These are phyloP conservation scores for Rhynchospora tenuis DNA, from an alignment of 176 grass and related monocot genomes.

Conservation along the genomic window DNA sequence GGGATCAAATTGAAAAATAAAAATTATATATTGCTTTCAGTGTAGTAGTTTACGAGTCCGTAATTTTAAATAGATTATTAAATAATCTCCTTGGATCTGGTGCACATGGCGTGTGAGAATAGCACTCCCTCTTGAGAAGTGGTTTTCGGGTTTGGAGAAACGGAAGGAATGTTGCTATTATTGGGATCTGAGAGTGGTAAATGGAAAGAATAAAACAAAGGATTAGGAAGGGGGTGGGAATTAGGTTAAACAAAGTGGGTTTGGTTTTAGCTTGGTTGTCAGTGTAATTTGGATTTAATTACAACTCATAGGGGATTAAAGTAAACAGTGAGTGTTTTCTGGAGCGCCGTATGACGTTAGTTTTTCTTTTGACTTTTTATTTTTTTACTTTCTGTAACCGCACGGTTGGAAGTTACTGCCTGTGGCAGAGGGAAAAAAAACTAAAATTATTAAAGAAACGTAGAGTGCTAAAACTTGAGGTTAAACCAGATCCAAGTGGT, in stretches of 20 bases:
- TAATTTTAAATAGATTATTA: conserved; percentile 15
- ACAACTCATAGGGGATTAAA: background rate
- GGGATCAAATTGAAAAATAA: background rate
- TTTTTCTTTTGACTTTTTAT: background rate
- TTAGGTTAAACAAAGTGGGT: background rate
- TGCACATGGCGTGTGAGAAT: conserved; percentile 35
- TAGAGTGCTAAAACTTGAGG: background rate
- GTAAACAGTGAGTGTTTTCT: background rate
- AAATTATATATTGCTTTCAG: conserved; percentile 8
- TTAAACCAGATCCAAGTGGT: conserved; percentile 4
- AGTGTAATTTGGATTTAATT: conserved; percentile 6
- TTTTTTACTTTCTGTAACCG: background rate
- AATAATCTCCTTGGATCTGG: conserved; percentile 18
- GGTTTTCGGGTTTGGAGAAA: background rate
- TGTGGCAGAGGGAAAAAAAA: background rate
- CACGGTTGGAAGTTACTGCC: background rate
- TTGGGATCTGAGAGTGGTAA: conserved; percentile 52
- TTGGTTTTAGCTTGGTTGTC: conserved; percentile 10
- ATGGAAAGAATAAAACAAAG: conserved; percentile 26
- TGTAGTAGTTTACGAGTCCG: conserved; percentile 5
- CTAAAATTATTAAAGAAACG: background rate
- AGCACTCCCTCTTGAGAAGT: background rate
- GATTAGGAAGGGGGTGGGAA: conserved; percentile 1
- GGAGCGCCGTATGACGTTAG: background rate
- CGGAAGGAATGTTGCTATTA: conserved; percentile 60